Conservation (phyloP, 129 eudicot species). For the Helianthus tuberosus region DNA sequence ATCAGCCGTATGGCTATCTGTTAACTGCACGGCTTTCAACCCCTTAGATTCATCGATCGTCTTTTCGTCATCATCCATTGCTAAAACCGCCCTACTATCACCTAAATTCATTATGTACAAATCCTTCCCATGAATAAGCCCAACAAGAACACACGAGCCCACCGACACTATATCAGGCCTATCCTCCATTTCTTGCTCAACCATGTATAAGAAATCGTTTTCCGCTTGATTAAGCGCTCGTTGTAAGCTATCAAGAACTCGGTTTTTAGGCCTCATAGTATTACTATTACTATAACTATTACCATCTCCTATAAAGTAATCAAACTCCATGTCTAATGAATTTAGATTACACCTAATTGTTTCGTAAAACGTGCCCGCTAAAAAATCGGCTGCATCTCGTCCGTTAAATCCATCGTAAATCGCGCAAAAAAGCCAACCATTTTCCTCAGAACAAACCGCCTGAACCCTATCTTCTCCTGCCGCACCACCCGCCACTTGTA, state of each 20-base stretch:
- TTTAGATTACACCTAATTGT: constrained; percentile 71
- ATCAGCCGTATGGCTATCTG: constrained; percentile 84
- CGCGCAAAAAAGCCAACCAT: constrained; percentile 87
- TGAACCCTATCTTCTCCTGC: constrained; percentile 98
- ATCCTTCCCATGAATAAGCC: constrained; percentile 71
- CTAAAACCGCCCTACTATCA: constrained; percentile 92
- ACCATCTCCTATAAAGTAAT: constrained; percentile 33
- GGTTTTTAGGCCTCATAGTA: constrained; percentile 41
- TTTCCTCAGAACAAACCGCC: constrained; percentile 95
- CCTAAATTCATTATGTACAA: constrained; percentile 80
- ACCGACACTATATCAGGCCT: constrained; percentile 93
- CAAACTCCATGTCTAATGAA: constrained; percentile 63
- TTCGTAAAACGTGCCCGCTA: constrained; percentile 91
- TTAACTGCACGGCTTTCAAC: constrained; percentile 69
- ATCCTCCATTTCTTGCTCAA: constrained; percentile 98
- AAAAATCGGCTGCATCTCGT: constrained; percentile 94
- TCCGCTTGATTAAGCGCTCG: constrained; percentile 81
- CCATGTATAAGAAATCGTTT: constrained; percentile 83
- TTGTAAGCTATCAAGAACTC: constrained; percentile 78
- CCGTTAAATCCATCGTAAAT: constrained; percentile 96
- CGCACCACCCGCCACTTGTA: constrained; percentile 97
- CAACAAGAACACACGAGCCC: constrained; percentile 92
- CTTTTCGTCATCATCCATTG: constrained; percentile 44
- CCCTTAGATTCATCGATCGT: constrained; percentile 27
- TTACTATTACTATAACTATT: not conserved